These are phyloP conservation scores for Oryza nivara DNA, from an alignment of 176 grass and related monocot species.

Conservation along the genomic window DNA sequence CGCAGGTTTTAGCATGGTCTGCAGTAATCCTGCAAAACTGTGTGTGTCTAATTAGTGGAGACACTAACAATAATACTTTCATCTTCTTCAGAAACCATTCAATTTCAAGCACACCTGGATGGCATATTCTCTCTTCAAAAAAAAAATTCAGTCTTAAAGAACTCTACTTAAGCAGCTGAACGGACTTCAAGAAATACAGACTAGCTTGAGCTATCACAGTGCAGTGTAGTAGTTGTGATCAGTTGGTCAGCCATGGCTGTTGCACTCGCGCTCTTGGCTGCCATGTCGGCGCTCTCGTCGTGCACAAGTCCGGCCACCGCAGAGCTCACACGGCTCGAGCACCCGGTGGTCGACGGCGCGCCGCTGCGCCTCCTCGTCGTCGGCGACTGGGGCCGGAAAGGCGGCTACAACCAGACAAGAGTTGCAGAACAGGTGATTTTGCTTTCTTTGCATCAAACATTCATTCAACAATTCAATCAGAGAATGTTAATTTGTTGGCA, in stretches of 20 bases:
- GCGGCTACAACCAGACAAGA: conserved; percentile 48
- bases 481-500: too few relatives aligned
- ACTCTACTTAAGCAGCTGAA: not conserved
- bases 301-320: not conserved
- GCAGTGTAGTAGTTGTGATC: not conserved
- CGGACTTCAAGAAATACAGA: not conserved
- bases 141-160: not conserved
- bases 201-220: not conserved
- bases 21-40: not conserved
- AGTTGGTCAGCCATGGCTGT: not conserved
- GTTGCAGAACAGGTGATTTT: conserved; percentile 52
- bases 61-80: too few relatives aligned
- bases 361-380: conserved; percentile 52
- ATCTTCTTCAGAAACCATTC: not conserved
- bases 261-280: conserved; percentile 4
- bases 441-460: not conserved
- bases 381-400: conserved; percentile 67
- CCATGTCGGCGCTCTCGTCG: not conserved
- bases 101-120: not conserved
- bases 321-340: conserved; percentile 34
- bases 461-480: not conserved
- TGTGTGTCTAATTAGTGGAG: not conserved
- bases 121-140: too few relatives aligned
- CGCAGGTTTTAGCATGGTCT: not conserved
- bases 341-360: conserved; percentile 26